Evolutionary conservation across 345 rosid species (phyloP).

Genomic region (Crucihimalaya himalaica): DNA sequence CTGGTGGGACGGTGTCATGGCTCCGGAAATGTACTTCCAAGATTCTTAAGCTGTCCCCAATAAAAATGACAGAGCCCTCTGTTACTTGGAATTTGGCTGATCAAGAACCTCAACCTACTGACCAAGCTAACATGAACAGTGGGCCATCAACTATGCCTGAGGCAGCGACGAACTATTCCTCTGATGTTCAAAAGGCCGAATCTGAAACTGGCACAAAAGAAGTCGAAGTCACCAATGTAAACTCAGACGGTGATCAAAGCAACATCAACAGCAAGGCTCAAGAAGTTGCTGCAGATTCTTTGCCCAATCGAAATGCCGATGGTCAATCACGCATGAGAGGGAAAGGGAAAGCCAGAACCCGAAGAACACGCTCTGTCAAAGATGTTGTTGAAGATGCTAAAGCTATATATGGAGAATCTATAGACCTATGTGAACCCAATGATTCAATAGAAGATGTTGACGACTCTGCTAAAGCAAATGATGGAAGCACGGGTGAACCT

Average conservation of each 20-base stretch:
- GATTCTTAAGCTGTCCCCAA: slow-evolving; percentile 74
- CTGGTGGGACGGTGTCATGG: slow-evolving; percentile 73
- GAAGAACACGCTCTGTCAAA: slow-evolving; percentile 74
- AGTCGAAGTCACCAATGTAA: slow-evolving; percentile 48
- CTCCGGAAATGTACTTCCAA: slow-evolving; percentile 82
- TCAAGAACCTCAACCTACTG: slow-evolving; percentile 35
- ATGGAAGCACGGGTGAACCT: slow-evolving; percentile 60
- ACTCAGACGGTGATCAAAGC: slow-evolving; percentile 55
- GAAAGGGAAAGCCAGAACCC: slow-evolving; percentile 57
- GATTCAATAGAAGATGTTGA: slow-evolving; percentile 49
- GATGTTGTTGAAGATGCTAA: slow-evolving; percentile 78
- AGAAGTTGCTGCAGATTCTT: slow-evolving; percentile 54
- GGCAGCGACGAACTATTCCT: slow-evolving; percentile 45
- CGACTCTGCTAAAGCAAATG: slow-evolving; percentile 51
- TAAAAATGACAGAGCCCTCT: slow-evolving; percentile 53
- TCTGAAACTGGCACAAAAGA: slow-evolving; percentile 50
- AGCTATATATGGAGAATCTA: slow-evolving; percentile 61
- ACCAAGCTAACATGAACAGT: slow-evolving; percentile 43
- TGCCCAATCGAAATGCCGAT: slow-evolving; percentile 50
- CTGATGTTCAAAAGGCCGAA: slow-evolving; percentile 50
- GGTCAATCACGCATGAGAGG: slow-evolving; percentile 56
- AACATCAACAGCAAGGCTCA: slow-evolving; percentile 50
- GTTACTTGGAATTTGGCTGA: slow-evolving; percentile 42
- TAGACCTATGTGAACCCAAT: slow-evolving; percentile 49
- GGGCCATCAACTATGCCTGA: slow-evolving; percentile 48